These are phyloP conservation scores for Miscanthus sacchariflorus DNA, from an alignment of 202 grass and related monocot species.

Conservation along the genomic window DNA sequence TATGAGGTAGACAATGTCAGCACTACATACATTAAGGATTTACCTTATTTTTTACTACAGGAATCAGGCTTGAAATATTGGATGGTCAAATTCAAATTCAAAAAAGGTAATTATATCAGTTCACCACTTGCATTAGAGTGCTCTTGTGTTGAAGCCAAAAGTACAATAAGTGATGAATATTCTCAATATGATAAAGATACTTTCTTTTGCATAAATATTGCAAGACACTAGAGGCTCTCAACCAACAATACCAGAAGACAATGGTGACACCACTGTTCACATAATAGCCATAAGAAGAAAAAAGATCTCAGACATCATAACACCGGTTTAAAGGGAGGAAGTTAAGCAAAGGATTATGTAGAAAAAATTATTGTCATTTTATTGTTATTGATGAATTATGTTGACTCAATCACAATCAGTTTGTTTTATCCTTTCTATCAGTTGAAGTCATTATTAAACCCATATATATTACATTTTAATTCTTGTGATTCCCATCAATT, in stretches of 20 bases:
- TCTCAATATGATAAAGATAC: background rate
- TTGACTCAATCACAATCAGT: background rate
- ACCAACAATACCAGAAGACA: background rate
- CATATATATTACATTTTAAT: background rate
- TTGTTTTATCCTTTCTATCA: background rate
- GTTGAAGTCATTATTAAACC: background rate
- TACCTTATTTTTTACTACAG: background rate
- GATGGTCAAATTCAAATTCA: background rate
- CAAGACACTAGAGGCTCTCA: background rate
- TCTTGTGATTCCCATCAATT: no score
- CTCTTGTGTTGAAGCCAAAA: background rate
- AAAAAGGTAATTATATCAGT: background rate
- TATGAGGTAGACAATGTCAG: no score
- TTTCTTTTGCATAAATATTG: background rate
- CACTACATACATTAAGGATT: no score
- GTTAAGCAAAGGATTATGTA: background rate
- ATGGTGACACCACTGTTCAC: background rate
- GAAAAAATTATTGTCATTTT: background rate
- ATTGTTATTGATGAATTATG: background rate
- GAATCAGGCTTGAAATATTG: background rate
- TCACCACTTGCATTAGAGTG: background rate
- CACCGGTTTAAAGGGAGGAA: background rate
- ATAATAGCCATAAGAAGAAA: background rate
- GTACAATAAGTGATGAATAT: background rate
- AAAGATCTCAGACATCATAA: background rate